Evolutionary conservation across 306 rosid genomes (phyloP), one percentile per base, ranked within the genome.

Genomic region (Pyrus communis): DNA sequence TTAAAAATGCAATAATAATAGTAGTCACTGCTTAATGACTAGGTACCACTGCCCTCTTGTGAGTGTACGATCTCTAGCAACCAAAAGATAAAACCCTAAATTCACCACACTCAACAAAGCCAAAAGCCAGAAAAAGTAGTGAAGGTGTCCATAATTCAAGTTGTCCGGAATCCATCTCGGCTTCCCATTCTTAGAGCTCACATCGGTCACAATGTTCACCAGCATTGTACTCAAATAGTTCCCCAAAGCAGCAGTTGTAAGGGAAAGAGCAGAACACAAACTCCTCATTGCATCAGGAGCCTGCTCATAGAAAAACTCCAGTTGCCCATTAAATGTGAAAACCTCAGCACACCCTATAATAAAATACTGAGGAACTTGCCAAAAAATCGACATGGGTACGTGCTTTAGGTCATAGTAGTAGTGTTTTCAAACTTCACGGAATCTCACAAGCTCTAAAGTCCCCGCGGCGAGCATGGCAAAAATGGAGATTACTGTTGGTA

Each of bases 251-350:
- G 68, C 52, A 31, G 73, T 75, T n/a, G 75, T 52, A 49, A 75
- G 77, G 6, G 69, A 30, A 25, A 75, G 69, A 19, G 84, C 77
- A 42, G 84, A 75, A 51, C 77, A 75, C 42, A 80, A 58, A 42
- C 79, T 80, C 79, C 76, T 74, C 83, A 80, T 80, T 23, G 76
- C 76, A 52, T 75, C 83, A n/a, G 83, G 83, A 35, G 83, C 79
- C 46, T 80, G 71, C 67, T 75, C 79, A 21, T 75, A 60, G 35
- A 80, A 80, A 40, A 75, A 80, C 67, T 80, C 79, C 40, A 75
- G 9, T 30, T 74, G 76, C 67, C 83, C 83, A n/a, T 61, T 75
- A 30, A 25, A 35, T 13, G 79, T 67, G 43, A 67, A 67, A 23
- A 76, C 67, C 25, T 76, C 73, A 17, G 57, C 79, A 69, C 73